Evolutionary conservation across 2,329 filamentous ascomycete genomes (phyloP).

Genomic region (Trichoderma sp.): DNA sequence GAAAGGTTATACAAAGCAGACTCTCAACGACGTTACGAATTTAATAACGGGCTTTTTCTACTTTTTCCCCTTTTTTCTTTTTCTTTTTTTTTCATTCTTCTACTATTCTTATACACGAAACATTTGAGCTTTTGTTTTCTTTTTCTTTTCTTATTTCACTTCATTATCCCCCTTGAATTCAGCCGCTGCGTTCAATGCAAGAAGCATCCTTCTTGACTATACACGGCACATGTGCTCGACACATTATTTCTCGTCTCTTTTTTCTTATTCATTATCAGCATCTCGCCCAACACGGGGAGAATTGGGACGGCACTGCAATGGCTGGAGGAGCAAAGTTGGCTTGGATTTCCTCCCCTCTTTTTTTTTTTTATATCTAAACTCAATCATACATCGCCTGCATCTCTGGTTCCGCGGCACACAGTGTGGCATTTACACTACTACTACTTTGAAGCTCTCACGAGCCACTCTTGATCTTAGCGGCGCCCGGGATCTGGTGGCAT

Average conservation of each 20-base stretch:
- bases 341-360: too few relatives aligned
- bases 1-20: neutral
- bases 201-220: neutral
- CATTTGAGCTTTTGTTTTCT: neutral
- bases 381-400: neutral
- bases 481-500: constrained; percentile 16
- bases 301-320: neutral
- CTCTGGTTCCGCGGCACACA: neutral
- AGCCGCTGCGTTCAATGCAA: neutral
- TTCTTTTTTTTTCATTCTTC: neutral
- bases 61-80: neutral
- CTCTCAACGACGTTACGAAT: constrained; percentile 3
- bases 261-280: neutral
- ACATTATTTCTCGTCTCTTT: neutral
- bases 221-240: neutral
- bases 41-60: neutral
- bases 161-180: neutral
- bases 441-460: constrained; percentile 33
- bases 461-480: constrained; percentile 24
- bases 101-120: neutral
- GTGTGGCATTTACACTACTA: constrained; percentile 23
- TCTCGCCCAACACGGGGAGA: neutral
- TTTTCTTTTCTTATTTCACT: neutral
- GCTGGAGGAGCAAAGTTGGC: neutral
- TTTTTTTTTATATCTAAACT: neutral